These are phyloP conservation scores for Aspergillus latus DNA, from an alignment of 2,329 filamentous ascomycete genomes.

Conservation along the genomic window DNA sequence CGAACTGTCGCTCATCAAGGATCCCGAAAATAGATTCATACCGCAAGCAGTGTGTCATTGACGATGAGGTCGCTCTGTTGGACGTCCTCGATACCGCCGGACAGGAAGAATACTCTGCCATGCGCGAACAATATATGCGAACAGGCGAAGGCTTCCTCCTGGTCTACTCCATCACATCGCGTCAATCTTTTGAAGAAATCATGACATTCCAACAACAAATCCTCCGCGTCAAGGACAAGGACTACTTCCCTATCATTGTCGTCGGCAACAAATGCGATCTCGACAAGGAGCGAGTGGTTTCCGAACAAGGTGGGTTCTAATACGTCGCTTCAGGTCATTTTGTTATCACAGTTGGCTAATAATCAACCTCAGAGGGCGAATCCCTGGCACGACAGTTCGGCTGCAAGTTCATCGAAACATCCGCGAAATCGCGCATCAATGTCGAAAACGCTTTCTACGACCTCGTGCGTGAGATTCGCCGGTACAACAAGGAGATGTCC, in stretches of 20 bases:
- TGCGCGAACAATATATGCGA: slow-evolving; percentile 99
- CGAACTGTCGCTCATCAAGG: slow-evolving; percentile 20
- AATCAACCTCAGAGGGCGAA: slow-evolving; percentile 71
- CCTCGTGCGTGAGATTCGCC: slow-evolving; percentile 94
- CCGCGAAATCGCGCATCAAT: slow-evolving; percentile 95
- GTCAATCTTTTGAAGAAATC: slow-evolving; percentile 98
- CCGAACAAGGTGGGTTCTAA: slow-evolving; percentile 74
- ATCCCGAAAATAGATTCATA: slow-evolving; percentile 72
- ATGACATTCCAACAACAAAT: slow-evolving; percentile 99
- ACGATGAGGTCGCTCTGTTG: slow-evolving; percentile 95
- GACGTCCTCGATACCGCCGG: slow-evolving; percentile 98
- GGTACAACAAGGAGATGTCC: slow-evolving; percentile 98
- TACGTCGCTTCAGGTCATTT: neutral
- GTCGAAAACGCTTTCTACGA: slow-evolving; percentile 99
- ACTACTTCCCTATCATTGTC: slow-evolving; percentile 99
- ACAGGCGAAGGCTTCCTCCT: slow-evolving; percentile 97
- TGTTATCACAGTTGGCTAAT: neutral
- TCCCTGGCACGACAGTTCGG: slow-evolving; percentile 80
- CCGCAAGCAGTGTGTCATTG: slow-evolving; percentile 99
- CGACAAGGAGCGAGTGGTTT: slow-evolving; percentile 86
- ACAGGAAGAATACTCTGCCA: slow-evolving; percentile 98
- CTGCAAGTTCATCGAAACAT: slow-evolving; percentile 99
- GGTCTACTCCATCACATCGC: slow-evolving; percentile 96
- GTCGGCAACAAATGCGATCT: slow-evolving; percentile 99
- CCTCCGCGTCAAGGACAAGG: slow-evolving; percentile 97